Evolutionary conservation across 257 asterid genomes (phyloP).

Genomic region (Lavandula angustifolia): DNA sequence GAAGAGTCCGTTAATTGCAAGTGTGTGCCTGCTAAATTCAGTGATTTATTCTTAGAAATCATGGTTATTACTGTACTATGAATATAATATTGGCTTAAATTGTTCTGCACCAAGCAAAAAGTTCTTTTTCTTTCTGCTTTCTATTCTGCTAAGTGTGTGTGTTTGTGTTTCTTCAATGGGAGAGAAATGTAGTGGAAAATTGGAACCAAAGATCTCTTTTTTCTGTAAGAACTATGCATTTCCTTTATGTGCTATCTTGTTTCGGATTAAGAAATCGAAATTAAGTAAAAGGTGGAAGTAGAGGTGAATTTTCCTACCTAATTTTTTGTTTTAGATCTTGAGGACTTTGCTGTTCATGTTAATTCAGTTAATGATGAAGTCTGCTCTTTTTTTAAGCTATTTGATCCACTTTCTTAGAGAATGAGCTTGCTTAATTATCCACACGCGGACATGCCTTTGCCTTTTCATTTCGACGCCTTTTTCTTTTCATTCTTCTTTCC

Average conservation of each 20-base stretch:
- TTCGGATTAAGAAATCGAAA: conserved; percentile 4
- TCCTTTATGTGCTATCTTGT: conserved; percentile 7
- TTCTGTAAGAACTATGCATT: background rate
- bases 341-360: conserved; percentile 27
- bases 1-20: conserved; percentile 2
- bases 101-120: conserved; percentile 20
- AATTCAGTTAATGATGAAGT: conserved; percentile 26
- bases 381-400: background rate
- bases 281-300: conserved; percentile 4
- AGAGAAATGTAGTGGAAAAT: background rate
- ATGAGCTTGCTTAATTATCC: conserved; percentile 33
- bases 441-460: conserved; percentile 33
- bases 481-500: conserved; percentile 22
- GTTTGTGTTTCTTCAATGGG: background rate
- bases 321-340: conserved; percentile 13
- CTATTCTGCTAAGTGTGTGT: background rate
- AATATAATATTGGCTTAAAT: background rate
- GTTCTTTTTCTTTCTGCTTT: conserved; percentile 10
- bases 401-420: conserved; percentile 31
- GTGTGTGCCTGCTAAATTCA: background rate
- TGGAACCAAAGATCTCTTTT: conserved; percentile 11
- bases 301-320: conserved; percentile 14
- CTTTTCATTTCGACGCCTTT: conserved; percentile 30
- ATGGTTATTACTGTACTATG: background rate
- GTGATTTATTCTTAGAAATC: conserved; percentile 14